Evolutionary conservation across 2,329 filamentous ascomycete genomes (phyloP).

Genomic region (Diaporthe amygdali): DNA sequence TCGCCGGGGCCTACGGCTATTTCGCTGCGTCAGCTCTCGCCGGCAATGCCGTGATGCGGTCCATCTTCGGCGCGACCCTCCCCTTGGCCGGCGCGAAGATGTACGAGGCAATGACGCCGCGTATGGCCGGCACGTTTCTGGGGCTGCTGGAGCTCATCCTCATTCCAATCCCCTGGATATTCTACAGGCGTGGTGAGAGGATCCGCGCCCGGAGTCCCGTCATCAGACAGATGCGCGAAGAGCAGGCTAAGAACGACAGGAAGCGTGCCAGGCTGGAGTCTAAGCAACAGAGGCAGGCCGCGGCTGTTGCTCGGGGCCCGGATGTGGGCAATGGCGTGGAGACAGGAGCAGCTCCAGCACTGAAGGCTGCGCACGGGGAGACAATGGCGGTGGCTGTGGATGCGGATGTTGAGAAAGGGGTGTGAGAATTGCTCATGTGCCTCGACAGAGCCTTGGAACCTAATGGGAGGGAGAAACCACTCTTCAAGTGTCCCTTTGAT

Average conservation of each 20-base stretch:
- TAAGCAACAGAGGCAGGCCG: conserved; percentile 25
- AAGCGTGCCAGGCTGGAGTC: conserved; percentile 31
- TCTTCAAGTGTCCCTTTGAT: not conserved
- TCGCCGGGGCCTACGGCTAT: conserved; percentile 76
- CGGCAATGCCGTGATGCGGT: conserved; percentile 74
- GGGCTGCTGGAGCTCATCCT: conserved; percentile 71
- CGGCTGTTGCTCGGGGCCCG: not conserved
- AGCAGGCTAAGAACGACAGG: conserved; percentile 41
- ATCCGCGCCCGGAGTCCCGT: conserved; percentile 54
- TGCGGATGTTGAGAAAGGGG: conserved; percentile 24
- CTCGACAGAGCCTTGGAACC: not conserved
- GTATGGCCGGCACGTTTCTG: conserved; percentile 77
- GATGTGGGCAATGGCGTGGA: not conserved
- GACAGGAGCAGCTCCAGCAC: not conserved
- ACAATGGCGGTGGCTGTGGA: not conserved
- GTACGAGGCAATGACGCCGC: conserved; percentile 69
- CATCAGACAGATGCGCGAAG: conserved; percentile 47
- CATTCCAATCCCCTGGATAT: conserved; percentile 77
- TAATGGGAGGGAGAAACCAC: fast-evolving
- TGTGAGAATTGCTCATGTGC: not conserved
- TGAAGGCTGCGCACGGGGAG: not conserved
- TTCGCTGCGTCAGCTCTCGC: conserved; percentile 80
- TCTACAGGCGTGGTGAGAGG: conserved; percentile 62
- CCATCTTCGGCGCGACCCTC: conserved; percentile 70
- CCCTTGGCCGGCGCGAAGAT: conserved; percentile 76